A percentile compares a stretch with the other conserved stretches of the same genome.
Conservation (phyloP, 2,329 filamentous ascomycete genomes). For the Fusarium aywerte region DNA sequence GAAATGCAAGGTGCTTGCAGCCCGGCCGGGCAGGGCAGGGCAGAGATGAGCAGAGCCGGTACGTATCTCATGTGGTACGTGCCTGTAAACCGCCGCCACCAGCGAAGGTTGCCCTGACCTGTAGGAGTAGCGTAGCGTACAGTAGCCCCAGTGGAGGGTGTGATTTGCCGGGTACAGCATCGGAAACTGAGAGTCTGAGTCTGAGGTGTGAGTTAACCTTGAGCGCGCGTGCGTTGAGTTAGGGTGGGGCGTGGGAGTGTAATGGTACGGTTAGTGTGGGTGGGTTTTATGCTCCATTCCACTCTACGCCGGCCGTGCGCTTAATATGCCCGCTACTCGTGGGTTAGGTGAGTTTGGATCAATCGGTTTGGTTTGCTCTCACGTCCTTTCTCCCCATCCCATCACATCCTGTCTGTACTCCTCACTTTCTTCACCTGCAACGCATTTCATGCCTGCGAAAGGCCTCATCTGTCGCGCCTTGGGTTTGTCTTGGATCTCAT, state of each 20-base stretch:
- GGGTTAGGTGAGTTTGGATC: conserved; percentile 57
- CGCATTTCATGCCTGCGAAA: conserved; percentile 49
- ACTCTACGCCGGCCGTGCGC: conserved; percentile 24
- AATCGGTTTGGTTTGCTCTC: conserved; percentile 47
- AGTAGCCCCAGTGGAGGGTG: conserved; percentile 16
- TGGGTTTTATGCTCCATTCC: conserved; percentile 42
- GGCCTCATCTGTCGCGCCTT: conserved; percentile 47
- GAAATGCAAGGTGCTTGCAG: neutral
- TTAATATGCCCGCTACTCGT: conserved; percentile 45
- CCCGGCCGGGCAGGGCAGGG: neutral
- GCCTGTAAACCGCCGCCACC: conserved; percentile 29
- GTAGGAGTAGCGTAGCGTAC: neutral
- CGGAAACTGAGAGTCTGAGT: conserved; percentile 36
- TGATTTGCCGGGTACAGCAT: conserved; percentile 35
- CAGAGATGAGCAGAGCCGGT: neutral
- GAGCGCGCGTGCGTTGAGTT: conserved; percentile 30
- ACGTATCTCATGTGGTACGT: conserved; percentile 35
- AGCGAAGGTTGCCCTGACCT: neutral
- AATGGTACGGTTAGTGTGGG: conserved; percentile 15
- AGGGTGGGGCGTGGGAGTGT: conserved; percentile 6
- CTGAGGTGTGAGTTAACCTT: conserved; percentile 17
- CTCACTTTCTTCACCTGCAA: conserved; percentile 52
- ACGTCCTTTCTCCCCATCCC: conserved; percentile 54
- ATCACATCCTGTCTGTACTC: conserved; percentile 46
- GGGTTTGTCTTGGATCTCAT: conserved; percentile 20